phyloP scores from a whole-genome alignment of 2,329 filamentous ascomycete species.

The Epicoccum sorghinum region DNA sequence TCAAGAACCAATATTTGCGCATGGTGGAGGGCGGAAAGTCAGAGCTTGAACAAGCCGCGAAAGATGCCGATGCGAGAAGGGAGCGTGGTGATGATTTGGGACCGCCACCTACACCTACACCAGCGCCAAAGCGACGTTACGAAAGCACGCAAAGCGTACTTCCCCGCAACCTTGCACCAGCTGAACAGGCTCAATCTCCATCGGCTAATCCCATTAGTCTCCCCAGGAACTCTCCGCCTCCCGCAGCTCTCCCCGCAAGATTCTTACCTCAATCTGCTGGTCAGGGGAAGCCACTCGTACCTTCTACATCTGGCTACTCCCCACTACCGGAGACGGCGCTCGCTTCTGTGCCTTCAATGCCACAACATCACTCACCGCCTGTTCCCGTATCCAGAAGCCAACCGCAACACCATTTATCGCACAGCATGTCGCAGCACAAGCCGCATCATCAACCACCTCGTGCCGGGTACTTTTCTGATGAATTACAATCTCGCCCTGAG shows the following conservation, averaged over 20 bases:
- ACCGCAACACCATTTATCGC: constrained; percentile 37
- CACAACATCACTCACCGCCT: constrained; percentile 41
- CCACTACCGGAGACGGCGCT: constrained; percentile 36
- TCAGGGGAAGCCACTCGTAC: constrained; percentile 34
- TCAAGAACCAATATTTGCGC: constrained; percentile 58
- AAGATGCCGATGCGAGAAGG: constrained; percentile 50
- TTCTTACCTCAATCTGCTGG: constrained; percentile 45
- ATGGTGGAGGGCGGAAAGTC: constrained; percentile 51
- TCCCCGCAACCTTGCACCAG: constrained; percentile 53
- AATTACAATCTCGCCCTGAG: constrained; percentile 36
- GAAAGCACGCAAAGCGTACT: constrained; percentile 49
- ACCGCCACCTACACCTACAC: constrained; percentile 56
- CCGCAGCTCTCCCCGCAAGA: constrained; percentile 27
- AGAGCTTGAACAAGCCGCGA: constrained; percentile 51
- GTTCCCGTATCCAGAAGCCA: constrained; percentile 29
- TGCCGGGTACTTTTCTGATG: constrained; percentile 46
- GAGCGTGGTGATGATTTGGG: constrained; percentile 54
- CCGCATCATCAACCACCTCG: constrained; percentile 38
- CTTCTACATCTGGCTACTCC: constrained; percentile 27
- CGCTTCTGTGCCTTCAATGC: constrained; percentile 33
- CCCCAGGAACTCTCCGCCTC: constrained; percentile 49
- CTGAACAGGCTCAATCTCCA: constrained; percentile 50
- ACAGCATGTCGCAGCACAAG: constrained; percentile 37
- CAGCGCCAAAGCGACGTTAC: constrained; percentile 55
- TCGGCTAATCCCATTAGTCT: constrained; percentile 30